Evolutionary conservation across 2,329 filamentous ascomycete species (phyloP).

Genomic region (Pestalotiopsis sp.): DNA sequence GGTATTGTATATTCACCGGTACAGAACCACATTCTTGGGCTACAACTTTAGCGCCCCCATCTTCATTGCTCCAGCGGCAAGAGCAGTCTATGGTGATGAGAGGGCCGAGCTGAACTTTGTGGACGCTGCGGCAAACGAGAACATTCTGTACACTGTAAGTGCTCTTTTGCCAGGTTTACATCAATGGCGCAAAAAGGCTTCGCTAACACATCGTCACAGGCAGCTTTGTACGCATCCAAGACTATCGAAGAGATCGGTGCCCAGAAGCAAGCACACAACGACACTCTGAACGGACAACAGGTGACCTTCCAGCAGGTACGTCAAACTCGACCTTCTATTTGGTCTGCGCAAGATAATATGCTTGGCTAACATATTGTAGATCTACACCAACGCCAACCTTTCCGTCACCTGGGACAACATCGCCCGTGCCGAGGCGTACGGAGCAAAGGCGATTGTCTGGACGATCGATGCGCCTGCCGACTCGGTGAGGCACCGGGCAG

Average conservation of each 20-base stretch:
- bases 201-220: constrained; percentile 10
- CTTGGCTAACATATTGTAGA: background rate
- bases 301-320: constrained; percentile 28
- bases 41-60: constrained; percentile 45
- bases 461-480: constrained; percentile 26
- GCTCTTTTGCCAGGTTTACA: constrained; percentile 5
- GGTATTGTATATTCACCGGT: constrained; percentile 18
- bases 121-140: constrained; percentile 39
- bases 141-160: constrained; percentile 42
- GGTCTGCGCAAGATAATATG: background rate
- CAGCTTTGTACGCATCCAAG: constrained; percentile 23
- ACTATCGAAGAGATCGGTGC: constrained; percentile 27
- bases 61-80: constrained; percentile 44
- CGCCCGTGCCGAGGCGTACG: constrained; percentile 20
- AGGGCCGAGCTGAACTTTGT: constrained; percentile 42
- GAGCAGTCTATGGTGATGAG: constrained; percentile 38
- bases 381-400: constrained; percentile 27
- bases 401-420: constrained; percentile 24
- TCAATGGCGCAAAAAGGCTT: too few relatives aligned
- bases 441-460: constrained; percentile 28
- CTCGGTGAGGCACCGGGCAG: constrained; percentile 15
- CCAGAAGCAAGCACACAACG: constrained; percentile 20
- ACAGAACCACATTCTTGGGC: constrained; percentile 43
- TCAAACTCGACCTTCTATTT: background rate
- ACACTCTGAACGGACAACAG: constrained; percentile 19